phyloP scores from a whole-genome alignment of 352 stramenopile species.

The Phytophthora pseudosyringae region DNA sequence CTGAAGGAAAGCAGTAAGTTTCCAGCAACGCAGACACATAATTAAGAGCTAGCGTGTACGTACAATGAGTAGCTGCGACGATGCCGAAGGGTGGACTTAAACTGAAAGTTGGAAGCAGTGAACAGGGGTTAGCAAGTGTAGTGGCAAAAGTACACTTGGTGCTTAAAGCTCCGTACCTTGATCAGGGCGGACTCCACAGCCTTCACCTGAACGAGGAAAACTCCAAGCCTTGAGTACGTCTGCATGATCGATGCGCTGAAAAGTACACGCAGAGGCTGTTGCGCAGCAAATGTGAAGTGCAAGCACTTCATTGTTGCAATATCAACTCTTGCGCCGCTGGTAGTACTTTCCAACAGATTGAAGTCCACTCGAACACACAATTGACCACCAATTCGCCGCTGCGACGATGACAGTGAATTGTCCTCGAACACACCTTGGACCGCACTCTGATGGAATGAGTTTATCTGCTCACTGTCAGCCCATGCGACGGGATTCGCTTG shows the following conservation, averaged over 20 bases:
- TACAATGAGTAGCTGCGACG: slow-evolving; percentile 55
- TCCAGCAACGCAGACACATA: background rate
- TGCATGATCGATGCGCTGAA: slow-evolving; percentile 64
- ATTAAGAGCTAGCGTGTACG: slow-evolving; percentile 8
- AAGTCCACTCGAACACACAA: slow-evolving; percentile 60
- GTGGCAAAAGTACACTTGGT: background rate
- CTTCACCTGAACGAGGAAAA: slow-evolving; percentile 73
- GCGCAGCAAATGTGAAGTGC: slow-evolving; percentile 57
- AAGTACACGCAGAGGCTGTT: slow-evolving; percentile 62
- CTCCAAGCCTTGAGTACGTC: slow-evolving; percentile 68
- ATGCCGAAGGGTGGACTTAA: slow-evolving; percentile 66
- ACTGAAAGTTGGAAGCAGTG: slow-evolving; percentile 33
- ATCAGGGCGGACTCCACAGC: slow-evolving; percentile 58
- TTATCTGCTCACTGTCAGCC: slow-evolving; percentile 65
- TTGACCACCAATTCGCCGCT: slow-evolving; percentile 49
- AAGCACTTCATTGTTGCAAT: slow-evolving; percentile 65
- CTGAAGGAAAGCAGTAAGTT: slow-evolving; percentile 19
- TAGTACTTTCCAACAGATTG: slow-evolving; percentile 48
- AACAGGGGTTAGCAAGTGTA: slow-evolving; percentile 5
- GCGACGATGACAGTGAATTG: slow-evolving; percentile 42
- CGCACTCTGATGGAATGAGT: slow-evolving; percentile 53
- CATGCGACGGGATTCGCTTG: slow-evolving; percentile 57
- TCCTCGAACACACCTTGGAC: slow-evolving; percentile 62
- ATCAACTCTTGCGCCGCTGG: slow-evolving; percentile 48
- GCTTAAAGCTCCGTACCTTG: slow-evolving; percentile 42